A percentile compares a stretch with the other conserved stretches of the same genome.
phyloP scores from a whole-genome alignment of 129 eudicot species.

The Centella asiatica region DNA sequence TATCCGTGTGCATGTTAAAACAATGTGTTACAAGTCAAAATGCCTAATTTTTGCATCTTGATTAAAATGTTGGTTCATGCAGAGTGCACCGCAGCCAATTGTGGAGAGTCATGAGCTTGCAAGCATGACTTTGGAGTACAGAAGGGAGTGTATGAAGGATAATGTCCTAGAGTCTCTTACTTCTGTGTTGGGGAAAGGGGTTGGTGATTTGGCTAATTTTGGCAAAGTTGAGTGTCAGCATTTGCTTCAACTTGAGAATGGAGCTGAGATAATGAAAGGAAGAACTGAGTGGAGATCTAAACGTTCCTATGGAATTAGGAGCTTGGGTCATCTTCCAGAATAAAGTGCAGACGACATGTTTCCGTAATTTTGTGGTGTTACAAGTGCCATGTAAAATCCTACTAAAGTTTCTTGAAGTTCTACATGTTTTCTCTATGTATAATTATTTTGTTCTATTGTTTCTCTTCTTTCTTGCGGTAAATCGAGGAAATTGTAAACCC shows the following conservation, averaged over 20 bases:
- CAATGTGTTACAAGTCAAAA: background rate
- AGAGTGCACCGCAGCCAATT: constrained; percentile 77
- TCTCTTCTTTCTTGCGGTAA: constrained; percentile 1
- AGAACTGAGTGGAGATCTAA: constrained; percentile 82
- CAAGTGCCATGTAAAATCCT: constrained; percentile 34
- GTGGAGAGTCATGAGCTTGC: constrained; percentile 83
- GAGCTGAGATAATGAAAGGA: constrained; percentile 80
- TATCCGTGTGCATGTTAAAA: background rate
- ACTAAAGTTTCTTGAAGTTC: constrained; percentile 12
- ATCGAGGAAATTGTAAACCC: constrained; percentile 11
- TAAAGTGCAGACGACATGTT: constrained; percentile 19
- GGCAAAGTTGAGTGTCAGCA: constrained; percentile 78
- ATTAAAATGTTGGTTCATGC: constrained; percentile 3
- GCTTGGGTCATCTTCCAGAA: constrained; percentile 35
- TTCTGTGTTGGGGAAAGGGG: constrained; percentile 26
- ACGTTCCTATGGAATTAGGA: constrained; percentile 23
- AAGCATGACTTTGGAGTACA: constrained; percentile 74
- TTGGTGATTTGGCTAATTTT: constrained; percentile 20
- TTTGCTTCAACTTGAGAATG: constrained; percentile 61
- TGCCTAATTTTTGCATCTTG: too few species aligned
- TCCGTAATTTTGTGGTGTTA: constrained; percentile 4
- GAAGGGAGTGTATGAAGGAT: constrained; percentile 89
- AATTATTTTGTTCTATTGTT: constrained; percentile 6
- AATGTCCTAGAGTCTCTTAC: constrained; percentile 83
- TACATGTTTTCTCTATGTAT: constrained; percentile 18